phyloP scores from a whole-genome alignment of 306 rosid genomes.

The Gleditsia sinensis region DNA sequence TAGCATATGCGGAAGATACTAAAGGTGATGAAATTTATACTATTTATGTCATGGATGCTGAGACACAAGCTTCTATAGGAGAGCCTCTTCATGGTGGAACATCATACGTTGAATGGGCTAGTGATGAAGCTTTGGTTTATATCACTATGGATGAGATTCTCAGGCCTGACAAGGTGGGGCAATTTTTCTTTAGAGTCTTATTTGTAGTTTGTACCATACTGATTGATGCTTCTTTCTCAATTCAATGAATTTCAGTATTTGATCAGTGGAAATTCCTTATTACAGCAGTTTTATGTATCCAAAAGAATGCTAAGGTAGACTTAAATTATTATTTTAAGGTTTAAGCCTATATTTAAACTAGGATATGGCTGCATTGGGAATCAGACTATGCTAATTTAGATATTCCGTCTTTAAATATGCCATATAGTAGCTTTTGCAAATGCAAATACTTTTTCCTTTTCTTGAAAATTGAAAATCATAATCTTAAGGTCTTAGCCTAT shows the following conservation, averaged over 20 bases:
- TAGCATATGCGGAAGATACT: constrained; percentile 92
- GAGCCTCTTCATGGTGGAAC: constrained; percentile 62
- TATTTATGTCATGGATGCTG: constrained; percentile 69
- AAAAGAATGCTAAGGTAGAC: constrained; percentile 2
- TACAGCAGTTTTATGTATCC: neutral
- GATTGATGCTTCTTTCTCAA: constrained; percentile 3
- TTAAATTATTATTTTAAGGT: neutral
- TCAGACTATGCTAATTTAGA: neutral
- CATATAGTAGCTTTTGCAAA: neutral
- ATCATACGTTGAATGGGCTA: constrained; percentile 73
- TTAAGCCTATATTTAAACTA: neutral
- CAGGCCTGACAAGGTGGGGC: constrained; percentile 81
- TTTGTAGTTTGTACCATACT: neutral
- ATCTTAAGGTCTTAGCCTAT: neutral
- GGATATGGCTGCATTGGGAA: neutral
- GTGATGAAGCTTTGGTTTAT: constrained; percentile 67
- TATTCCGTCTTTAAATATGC: neutral
- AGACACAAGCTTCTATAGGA: constrained; percentile 65
- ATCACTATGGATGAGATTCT: constrained; percentile 84
- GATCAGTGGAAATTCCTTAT: neutral
- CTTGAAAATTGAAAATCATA: neutral
- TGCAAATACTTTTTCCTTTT: neutral
- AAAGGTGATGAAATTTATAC: constrained; percentile 93
- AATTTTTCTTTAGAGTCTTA: constrained; percentile 11
- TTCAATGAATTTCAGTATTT: neutral